A percentile compares a stretch with the other conserved stretches of the same genome.
Conservation (phyloP, 73 alveolate species). For the Tetrahymena borealis region DNA sequence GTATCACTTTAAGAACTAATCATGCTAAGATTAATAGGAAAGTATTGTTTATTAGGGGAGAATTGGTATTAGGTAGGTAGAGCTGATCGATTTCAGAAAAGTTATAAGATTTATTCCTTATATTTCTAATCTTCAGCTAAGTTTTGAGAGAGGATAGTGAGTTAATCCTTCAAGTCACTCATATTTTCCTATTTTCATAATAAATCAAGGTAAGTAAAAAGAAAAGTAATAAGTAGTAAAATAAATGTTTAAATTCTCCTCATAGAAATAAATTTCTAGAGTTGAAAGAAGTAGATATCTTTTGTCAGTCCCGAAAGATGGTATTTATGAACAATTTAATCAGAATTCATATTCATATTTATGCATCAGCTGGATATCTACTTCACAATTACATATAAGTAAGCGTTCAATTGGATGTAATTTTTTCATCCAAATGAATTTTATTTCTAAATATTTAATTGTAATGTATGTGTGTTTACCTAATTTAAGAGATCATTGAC, state of each 20-base stretch:
- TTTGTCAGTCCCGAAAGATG: slow-evolving; percentile 4
- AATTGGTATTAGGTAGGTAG: no score
- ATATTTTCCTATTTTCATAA: background rate
- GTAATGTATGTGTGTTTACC: no score
- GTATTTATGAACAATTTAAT: background rate
- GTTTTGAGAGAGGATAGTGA: background rate
- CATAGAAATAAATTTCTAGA: no score
- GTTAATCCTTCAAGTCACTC: background rate
- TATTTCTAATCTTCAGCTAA: background rate
- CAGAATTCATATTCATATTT: background rate
- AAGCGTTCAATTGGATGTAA: no score
- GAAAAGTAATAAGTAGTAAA: background rate
- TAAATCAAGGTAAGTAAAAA: background rate
- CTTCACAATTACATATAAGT: background rate
- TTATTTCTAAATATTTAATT: background rate
- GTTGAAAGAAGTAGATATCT: background rate
- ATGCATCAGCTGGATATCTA: background rate
- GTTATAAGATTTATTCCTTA: background rate
- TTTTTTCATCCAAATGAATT: no score
- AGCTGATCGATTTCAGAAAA: background rate
- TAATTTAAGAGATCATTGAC: background rate
- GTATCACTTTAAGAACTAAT: no score
- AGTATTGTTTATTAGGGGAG: no score
- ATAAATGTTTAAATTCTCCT: background rate
- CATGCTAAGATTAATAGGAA: no score